Conservation (phyloP, 257 asterid species). For the Solanum paucissectum region DNA sequence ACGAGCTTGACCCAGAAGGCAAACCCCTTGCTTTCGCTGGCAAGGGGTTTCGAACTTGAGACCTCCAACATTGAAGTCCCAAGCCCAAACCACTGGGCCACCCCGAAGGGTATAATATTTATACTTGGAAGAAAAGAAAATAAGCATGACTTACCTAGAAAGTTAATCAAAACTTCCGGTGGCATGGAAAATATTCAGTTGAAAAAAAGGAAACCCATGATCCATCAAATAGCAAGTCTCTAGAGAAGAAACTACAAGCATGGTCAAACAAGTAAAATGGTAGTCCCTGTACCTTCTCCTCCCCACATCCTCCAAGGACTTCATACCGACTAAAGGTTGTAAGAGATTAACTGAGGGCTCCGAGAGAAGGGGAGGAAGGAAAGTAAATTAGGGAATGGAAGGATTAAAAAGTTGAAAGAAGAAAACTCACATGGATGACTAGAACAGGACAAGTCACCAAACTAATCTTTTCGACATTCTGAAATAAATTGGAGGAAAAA, state of each 20-base stretch:
- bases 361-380: neutral
- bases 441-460: conserved; percentile 76
- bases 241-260: neutral
- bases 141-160: neutral
- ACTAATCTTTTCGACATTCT: conserved; percentile 93
- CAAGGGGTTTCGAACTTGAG: too few species aligned
- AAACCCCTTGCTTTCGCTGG: too few species aligned
- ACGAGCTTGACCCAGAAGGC: too few species aligned
- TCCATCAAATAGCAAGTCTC: conserved; percentile 1
- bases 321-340: neutral
- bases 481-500: conserved; percentile 20
- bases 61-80: too few species aligned
- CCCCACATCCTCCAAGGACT: neutral
- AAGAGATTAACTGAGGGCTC: neutral
- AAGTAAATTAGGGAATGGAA: neutral
- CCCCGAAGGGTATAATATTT: neutral
- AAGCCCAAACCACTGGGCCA: too few species aligned
- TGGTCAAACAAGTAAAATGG: neutral
- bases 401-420: neutral
- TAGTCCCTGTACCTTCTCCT: neutral
- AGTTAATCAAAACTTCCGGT: neutral
- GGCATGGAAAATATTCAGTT: neutral
- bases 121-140: neutral
- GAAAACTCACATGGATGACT: conserved; percentile 89
- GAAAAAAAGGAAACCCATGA: neutral